Conservation (phyloP, 176 grass and related monocot genomes). For the Carex scoparia region DNA sequence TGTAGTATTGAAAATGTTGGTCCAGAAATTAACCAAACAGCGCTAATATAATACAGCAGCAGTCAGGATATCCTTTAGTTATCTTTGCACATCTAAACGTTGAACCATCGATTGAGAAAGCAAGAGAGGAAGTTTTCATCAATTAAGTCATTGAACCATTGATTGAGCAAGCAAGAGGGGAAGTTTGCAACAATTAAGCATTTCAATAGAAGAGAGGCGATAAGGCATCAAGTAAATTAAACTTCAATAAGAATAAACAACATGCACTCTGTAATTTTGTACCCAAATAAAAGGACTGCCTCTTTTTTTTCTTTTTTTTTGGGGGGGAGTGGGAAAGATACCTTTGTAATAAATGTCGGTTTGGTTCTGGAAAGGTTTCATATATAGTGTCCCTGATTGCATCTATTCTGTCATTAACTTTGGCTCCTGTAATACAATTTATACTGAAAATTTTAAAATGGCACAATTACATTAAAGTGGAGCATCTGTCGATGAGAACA, state of each 20-base stretch:
- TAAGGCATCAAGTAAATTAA: not conserved
- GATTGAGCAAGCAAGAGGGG: not conserved
- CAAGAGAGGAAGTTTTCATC: not conserved
- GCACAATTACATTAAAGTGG: not conserved
- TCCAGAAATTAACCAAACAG: not conserved
- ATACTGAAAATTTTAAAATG: not conserved
- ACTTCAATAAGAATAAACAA: not conserved
- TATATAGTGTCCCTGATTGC: slow-evolving; percentile 69
- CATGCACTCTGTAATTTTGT: not conserved
- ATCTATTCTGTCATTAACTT: slow-evolving; percentile 59
- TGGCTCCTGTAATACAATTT: slow-evolving; percentile 54
- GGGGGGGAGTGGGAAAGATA: slow-evolving; percentile 23
- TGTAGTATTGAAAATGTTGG: not conserved
- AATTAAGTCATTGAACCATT: not conserved
- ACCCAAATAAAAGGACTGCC: not conserved
- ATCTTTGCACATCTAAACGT: not conserved
- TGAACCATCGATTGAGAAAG: not conserved
- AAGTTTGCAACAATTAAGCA: slow-evolving; percentile 3
- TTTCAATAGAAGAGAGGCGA: not conserved
- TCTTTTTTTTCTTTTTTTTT: not conserved
- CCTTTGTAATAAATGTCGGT: slow-evolving; percentile 76
- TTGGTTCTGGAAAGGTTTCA: slow-evolving; percentile 93
- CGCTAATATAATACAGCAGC: not conserved
- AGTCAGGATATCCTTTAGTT: not conserved
- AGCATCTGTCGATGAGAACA: not conserved